Evolutionary conservation across 306 rosid genomes (phyloP).

Genomic region (Amphicarpaea edgeworthii): DNA sequence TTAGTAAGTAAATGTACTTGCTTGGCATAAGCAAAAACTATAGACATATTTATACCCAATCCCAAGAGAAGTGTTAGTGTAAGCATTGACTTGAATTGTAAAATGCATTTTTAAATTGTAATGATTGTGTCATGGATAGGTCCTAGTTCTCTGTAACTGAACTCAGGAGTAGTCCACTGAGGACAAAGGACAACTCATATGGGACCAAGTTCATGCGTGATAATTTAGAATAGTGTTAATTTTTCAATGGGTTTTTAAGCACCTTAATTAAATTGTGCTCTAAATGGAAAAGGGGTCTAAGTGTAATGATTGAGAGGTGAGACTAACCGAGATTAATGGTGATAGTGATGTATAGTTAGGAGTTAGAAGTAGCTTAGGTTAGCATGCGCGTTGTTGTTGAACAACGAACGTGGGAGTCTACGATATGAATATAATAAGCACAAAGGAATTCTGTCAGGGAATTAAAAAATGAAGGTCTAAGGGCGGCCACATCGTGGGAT

Average conservation of each 20-base stretch:
- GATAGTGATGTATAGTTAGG: slow-evolving; percentile 49
- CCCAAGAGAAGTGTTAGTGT: slow-evolving; percentile 47
- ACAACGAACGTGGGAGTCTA: slow-evolving; percentile 74
- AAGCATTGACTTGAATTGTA: slow-evolving; percentile 61
- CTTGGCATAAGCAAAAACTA: slow-evolving; percentile 44
- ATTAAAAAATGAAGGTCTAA: slow-evolving; percentile 39
- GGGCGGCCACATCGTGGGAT: slow-evolving; percentile 81
- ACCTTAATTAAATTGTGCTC: slow-evolving; percentile 27
- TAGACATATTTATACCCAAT: slow-evolving; percentile 53
- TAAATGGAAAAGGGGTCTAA: slow-evolving; percentile 39
- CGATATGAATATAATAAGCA: slow-evolving; percentile 43
- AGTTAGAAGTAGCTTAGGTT: slow-evolving; percentile 35
- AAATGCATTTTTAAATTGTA: slow-evolving; percentile 47
- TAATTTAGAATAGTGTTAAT: slow-evolving; percentile 49
- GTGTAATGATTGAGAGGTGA: slow-evolving; percentile 56
- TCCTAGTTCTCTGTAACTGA: slow-evolving; percentile 65
- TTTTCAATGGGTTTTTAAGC: slow-evolving; percentile 45
- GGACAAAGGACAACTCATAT: slow-evolving; percentile 71
- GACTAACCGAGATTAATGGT: slow-evolving; percentile 44
- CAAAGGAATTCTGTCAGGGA: slow-evolving; percentile 48
- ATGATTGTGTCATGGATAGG: slow-evolving; percentile 62
- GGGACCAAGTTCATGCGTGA: slow-evolving; percentile 57
- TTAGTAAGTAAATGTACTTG: slow-evolving; percentile 38
- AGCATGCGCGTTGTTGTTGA: slow-evolving; percentile 52
- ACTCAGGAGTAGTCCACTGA: slow-evolving; percentile 73